Evolutionary conservation across 768 basidiomycete species (phyloP).

Genomic region (Leucogyrophana mollusca): DNA sequence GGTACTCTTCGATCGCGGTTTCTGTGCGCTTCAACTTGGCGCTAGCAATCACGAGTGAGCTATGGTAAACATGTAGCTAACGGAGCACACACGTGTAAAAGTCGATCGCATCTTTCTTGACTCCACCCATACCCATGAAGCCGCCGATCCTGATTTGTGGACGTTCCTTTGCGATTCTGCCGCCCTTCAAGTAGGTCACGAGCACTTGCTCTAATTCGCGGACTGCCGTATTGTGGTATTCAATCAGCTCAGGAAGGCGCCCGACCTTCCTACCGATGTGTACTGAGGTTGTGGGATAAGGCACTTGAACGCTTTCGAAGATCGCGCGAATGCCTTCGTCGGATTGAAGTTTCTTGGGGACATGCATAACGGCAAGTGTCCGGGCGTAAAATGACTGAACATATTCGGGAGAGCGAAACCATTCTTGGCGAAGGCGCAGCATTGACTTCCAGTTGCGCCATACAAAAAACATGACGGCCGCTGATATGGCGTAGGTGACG

Average conservation of each 20-base stretch:
- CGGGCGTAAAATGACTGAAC: constrained; percentile 89
- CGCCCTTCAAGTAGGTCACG: constrained; percentile 87
- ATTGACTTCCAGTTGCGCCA: constrained; percentile 77
- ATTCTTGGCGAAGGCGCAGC: constrained; percentile 74
- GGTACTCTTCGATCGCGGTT: constrained; percentile 68
- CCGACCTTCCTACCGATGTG: constrained; percentile 89
- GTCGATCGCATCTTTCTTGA: constrained; percentile 89
- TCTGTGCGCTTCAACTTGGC: constrained; percentile 62
- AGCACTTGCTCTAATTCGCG: constrained; percentile 85
- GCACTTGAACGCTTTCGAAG: constrained; percentile 72
- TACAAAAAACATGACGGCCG: constrained; percentile 68
- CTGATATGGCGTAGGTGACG: constrained; percentile 78
- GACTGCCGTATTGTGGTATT: constrained; percentile 93
- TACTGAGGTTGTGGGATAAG: constrained; percentile 89
- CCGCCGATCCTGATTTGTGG: constrained; percentile 82
- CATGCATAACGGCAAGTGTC: constrained; percentile 78
- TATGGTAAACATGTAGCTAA: background rate
- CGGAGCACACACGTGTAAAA: constrained; percentile 80
- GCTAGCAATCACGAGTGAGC: constrained; percentile 23
- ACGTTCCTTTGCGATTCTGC: constrained; percentile 73
- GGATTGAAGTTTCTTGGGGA: constrained; percentile 77
- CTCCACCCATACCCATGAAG: constrained; percentile 78
- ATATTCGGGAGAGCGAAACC: constrained; percentile 92
- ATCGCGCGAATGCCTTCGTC: constrained; percentile 82
- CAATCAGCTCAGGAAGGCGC: constrained; percentile 84